A percentile compares a stretch with the other conserved stretches of the same genome.
phyloP scores from a whole-genome alignment of 164 flowering plant genomes.

The Macadamia integrifolia region DNA sequence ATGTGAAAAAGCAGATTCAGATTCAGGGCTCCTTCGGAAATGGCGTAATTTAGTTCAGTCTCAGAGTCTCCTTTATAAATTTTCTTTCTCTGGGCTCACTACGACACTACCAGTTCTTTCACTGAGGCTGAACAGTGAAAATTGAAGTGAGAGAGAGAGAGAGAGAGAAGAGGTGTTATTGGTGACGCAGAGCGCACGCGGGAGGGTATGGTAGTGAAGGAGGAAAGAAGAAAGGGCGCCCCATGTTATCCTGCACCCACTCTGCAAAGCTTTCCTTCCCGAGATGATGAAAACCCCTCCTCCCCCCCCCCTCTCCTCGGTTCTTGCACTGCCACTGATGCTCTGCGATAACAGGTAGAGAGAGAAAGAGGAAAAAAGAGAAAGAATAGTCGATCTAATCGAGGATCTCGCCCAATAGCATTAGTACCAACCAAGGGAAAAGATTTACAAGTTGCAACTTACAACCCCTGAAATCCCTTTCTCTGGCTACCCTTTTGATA shows the following conservation, averaged over 20 bases:
- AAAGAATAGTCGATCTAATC: constrained; percentile 1
- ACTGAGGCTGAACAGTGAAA: neutral
- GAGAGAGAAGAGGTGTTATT: constrained; percentile 3
- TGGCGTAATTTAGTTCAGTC: constrained; percentile 21
- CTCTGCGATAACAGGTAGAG: constrained; percentile 43
- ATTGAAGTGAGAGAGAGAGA: constrained; percentile 7
- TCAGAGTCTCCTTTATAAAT: too few relatives aligned
- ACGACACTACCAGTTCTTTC: constrained; percentile 5
- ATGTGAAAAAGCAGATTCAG: constrained; percentile 21
- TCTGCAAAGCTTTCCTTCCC: constrained; percentile 58
- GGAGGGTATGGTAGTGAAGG: neutral
- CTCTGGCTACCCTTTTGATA: constrained; percentile 1
- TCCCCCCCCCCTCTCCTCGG: constrained; percentile 27
- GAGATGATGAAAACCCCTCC: constrained; percentile 38
- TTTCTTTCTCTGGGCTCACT: constrained; percentile 4
- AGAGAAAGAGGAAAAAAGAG: constrained; percentile 23
- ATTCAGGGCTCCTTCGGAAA: constrained; percentile 29
- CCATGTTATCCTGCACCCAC: neutral
- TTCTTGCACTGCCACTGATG: constrained; percentile 57
- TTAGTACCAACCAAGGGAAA: neutral
- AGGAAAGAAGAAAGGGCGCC: constrained; percentile 3
- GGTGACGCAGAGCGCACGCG: constrained; percentile 27
- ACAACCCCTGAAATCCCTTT: too few relatives aligned
- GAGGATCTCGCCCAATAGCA: neutral
- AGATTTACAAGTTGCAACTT: constrained; percentile 15